These are phyloP conservation scores for Monosporozyma siamensis DNA, from an alignment of 805 yeast genomes.

Conservation along the genomic window DNA sequence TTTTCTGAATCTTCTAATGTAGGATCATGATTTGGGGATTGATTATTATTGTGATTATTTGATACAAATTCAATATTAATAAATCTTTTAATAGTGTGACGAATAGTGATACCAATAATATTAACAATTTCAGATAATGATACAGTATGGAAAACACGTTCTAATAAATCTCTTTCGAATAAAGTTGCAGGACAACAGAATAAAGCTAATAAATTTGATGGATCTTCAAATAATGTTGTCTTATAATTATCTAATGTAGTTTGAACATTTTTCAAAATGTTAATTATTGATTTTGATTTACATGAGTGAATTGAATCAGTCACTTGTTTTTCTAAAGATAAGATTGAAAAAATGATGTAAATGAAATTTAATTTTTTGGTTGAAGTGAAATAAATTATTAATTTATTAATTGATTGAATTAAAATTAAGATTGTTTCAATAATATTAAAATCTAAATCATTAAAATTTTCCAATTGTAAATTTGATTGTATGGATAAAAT, in stretches of 20 bases:
- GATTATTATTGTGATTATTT: neutral
- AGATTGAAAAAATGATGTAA: slow-evolving; percentile 7
- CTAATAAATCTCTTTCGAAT: slow-evolving; percentile 14
- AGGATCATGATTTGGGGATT: neutral
- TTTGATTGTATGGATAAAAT: slow-evolving; percentile 3
- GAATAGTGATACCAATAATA: slow-evolving; percentile 6
- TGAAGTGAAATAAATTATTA: slow-evolving; percentile 10
- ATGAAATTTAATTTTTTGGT: slow-evolving; percentile 8
- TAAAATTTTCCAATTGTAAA: slow-evolving; percentile 5
- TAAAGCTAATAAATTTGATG: slow-evolving; percentile 10
- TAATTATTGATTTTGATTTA: slow-evolving; percentile 7
- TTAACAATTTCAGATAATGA: slow-evolving; percentile 16
- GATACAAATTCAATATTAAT: slow-evolving; percentile 5
- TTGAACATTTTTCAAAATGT: slow-evolving; percentile 7
- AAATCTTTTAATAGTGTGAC: slow-evolving; percentile 8
- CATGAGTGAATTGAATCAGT: slow-evolving; percentile 3
- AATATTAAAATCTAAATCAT: slow-evolving; percentile 8
- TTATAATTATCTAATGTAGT: slow-evolving; percentile 6
- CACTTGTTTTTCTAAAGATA: slow-evolving; percentile 11
- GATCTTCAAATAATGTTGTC: slow-evolving; percentile 9
- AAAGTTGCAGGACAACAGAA: slow-evolving; percentile 13
- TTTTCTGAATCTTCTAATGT: neutral
- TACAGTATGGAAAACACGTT: slow-evolving; percentile 10
- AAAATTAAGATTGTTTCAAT: slow-evolving; percentile 4
- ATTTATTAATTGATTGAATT: slow-evolving; percentile 8